phyloP scores from a whole-genome alignment of 1,284 basidiomycete species.

The Puccinia brachypodii region DNA sequence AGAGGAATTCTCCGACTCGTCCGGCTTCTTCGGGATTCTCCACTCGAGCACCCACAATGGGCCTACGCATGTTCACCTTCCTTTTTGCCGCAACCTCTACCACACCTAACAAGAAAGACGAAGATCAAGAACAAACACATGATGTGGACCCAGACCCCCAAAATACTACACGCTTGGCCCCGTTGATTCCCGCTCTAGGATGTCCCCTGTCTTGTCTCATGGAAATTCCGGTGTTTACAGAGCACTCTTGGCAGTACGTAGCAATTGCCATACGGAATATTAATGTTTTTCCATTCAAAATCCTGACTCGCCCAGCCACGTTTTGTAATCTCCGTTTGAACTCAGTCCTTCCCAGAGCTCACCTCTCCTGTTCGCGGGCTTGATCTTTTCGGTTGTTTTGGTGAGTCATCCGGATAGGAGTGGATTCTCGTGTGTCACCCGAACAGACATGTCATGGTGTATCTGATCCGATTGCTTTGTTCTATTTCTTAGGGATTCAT shows the following conservation, averaged over 20 bases:
- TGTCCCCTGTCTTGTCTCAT: conserved; percentile 30
- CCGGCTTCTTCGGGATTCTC: background rate
- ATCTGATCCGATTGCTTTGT: background rate
- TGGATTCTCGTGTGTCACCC: background rate
- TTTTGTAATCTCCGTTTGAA: background rate
- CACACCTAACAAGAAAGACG: background rate
- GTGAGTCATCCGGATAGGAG: background rate
- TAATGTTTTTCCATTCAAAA: background rate
- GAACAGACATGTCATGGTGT: background rate
- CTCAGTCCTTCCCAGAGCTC: background rate
- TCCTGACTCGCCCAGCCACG: background rate
- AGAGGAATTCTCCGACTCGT: background rate
- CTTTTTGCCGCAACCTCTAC: background rate
- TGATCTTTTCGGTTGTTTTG: conserved; percentile 18
- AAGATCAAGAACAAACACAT: background rate
- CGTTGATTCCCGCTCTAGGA: conserved; percentile 27
- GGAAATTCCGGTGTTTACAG: conserved; percentile 34
- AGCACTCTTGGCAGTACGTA: conserved; percentile 22
- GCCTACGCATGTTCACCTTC: background rate
- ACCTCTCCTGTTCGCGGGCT: background rate
- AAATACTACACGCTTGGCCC: conserved; percentile 13
- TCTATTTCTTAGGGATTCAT: conserved; percentile 14
- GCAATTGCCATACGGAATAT: background rate
- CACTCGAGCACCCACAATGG: background rate
- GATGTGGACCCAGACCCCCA: background rate